Base-by-base conservation (phyloP, 2,329 filamentous ascomycete genomes). In the Xylariaceae sp. region DNA sequence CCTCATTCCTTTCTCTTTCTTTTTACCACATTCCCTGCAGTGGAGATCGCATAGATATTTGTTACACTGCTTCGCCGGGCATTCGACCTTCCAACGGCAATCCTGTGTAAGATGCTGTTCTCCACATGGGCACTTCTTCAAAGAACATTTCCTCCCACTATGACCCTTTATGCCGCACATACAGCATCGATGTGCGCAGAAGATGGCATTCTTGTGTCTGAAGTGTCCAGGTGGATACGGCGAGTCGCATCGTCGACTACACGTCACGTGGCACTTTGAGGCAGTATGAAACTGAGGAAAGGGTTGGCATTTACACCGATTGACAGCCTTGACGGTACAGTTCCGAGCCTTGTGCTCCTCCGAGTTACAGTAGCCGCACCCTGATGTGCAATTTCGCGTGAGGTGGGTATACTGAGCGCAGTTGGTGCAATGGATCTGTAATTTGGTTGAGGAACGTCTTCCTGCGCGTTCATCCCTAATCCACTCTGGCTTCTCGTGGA, bases 111-210 rank as follows among this genome's bases (percentile, higher is more conserved):
- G 53, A 42, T 68, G 65, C 9, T 49, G 44, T 9, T 42, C 49
- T 13, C 66, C 64, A 49, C 65, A 69, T 3, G 59, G 55, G 39
- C 66, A 68, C 15, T 43, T 50, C 41, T 55, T 55, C 24, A 62
- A 38, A 17, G 57, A 51, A 43, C 66, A 68, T 19, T 65, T 55
- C 12, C 43, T 52, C n/a, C 64, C 65, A 19, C 55, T 56, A 43
- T 69, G 65, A 2, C 62, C 63, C 16, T 45, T 50, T 3, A 61
- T 40, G n/a, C 66, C 66, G 42, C 66, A 69, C 65, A 69, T 68
- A 45, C 65, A 68, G 47, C 66, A 69, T 15, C 66, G 58, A 13
- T 50, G 36, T 15, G 47, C 45, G 50, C 65, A 69, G 3, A 54
- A 51, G 57, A 69, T 67, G 33, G 65, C 65, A 33, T 59, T 64